phyloP scores from a whole-genome alignment of 148 eudicot genomes.

The Rheum nobile region DNA sequence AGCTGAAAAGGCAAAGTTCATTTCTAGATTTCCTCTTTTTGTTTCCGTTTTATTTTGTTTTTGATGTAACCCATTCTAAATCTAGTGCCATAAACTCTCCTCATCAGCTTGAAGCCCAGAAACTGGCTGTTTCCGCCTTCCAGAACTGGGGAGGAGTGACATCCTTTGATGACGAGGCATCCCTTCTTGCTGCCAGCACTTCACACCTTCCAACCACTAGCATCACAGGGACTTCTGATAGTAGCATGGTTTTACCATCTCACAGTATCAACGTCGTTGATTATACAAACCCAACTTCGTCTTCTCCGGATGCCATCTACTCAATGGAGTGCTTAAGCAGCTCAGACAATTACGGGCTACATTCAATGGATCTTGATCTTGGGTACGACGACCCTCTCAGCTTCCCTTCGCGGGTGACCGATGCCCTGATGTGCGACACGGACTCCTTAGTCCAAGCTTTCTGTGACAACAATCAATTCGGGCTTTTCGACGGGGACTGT shows the following conservation, averaged over 20 bases:
- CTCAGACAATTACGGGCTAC: constrained; percentile 38
- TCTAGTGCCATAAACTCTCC: background rate
- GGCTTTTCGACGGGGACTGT: constrained; percentile 35
- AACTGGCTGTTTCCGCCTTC: constrained; percentile 52
- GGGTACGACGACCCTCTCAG: constrained; percentile 28
- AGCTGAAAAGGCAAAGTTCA: constrained; percentile 46
- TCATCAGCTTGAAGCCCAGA: constrained; percentile 52
- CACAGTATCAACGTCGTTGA: constrained; percentile 21
- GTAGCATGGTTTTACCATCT: constrained; percentile 21
- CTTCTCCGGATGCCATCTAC: constrained; percentile 47
- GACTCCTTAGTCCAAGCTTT: constrained; percentile 34
- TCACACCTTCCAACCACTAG: constrained; percentile 20
- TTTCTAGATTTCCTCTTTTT: constrained; percentile 3
- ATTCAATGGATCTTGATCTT: constrained; percentile 13
- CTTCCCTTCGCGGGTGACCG: constrained; percentile 23
- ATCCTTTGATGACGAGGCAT: constrained; percentile 46
- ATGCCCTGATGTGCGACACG: constrained; percentile 36
- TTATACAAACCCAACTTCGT: constrained; percentile 24
- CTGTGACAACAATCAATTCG: constrained; percentile 34
- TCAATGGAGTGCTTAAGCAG: constrained; percentile 43
- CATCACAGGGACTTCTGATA: constrained; percentile 26
- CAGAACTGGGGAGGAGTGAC: constrained; percentile 57
- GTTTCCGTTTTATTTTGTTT: background rate
- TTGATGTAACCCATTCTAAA: background rate
- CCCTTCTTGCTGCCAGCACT: constrained; percentile 35